phyloP scores from a whole-genome alignment of 2,329 filamentous ascomycete species.

The Paradendryphiella salina region DNA sequence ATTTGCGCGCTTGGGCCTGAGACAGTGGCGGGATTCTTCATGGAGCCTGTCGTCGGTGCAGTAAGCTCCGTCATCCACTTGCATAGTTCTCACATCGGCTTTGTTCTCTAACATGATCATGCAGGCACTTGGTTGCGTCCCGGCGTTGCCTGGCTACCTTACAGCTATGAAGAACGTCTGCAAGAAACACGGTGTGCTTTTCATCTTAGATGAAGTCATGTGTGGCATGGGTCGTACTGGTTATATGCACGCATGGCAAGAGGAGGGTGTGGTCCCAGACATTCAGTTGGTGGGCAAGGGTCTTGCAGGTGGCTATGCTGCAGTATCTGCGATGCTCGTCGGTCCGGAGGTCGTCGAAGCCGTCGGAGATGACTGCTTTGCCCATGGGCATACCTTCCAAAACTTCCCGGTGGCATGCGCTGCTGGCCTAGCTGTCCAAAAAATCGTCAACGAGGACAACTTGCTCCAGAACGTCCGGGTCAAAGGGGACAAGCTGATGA shows the following conservation, averaged over 20 bases:
- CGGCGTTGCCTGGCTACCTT: slow-evolving; percentile 69
- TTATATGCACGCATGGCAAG: slow-evolving; percentile 64
- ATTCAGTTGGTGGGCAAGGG: slow-evolving; percentile 69
- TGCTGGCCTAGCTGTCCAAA: slow-evolving; percentile 65
- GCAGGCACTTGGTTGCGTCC: slow-evolving; percentile 69
- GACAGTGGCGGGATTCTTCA: slow-evolving; percentile 71
- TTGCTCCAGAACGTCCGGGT: slow-evolving; percentile 61
- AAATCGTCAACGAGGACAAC: slow-evolving; percentile 60
- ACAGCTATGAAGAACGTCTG: slow-evolving; percentile 69
- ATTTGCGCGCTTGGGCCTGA: slow-evolving; percentile 65
- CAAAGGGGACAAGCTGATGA: slow-evolving; percentile 57
- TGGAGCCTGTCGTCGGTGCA: slow-evolving; percentile 72
- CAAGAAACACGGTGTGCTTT: slow-evolving; percentile 68
- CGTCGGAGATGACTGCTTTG: slow-evolving; percentile 55
- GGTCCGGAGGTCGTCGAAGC: slow-evolving; percentile 56
- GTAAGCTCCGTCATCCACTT: slow-evolving; percentile 50
- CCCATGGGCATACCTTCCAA: slow-evolving; percentile 67
- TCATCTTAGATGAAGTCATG: slow-evolving; percentile 83
- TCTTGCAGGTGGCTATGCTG: slow-evolving; percentile 65
- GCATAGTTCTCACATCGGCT: not conserved
- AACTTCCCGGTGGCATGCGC: slow-evolving; percentile 63
- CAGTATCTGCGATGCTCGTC: slow-evolving; percentile 64
- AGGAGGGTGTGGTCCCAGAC: slow-evolving; percentile 63
- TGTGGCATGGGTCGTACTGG: slow-evolving; percentile 65
- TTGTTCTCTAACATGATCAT: not conserved